Evolutionary conservation across 164 flowering plant genomes (phyloP), one percentile per base, ranked within the genome.

Genomic region (Brasenia schreberi): DNA sequence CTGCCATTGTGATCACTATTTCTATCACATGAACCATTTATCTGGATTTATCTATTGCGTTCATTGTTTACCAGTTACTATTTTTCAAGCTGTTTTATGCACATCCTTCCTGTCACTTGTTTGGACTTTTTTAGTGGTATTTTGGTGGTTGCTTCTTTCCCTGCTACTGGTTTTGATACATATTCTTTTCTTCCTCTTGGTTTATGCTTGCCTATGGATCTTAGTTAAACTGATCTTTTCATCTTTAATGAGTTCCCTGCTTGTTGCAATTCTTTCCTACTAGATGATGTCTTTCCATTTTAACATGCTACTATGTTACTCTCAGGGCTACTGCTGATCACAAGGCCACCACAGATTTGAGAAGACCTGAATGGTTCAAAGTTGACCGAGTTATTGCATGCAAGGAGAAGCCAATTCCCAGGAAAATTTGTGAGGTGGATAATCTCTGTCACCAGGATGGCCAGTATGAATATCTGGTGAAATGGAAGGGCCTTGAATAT

Each of bases 401-500:
- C 27, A 19, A 61, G 61, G 39, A 39, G 68, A 66, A 52, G 62
- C 16, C 16, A 49, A 19, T 19, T 66, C 18, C 42, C 23, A n/a
- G 18, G 10, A 17, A 65, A 18, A 9, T 65, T 43, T 65, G 66
- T 65, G 43, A 66, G 17, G 27, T 58, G 5, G 42, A 0, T 16
- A 58, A 66, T 39, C 56, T 66, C 19, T 19, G 43, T 53, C 43
- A 66, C 18, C 62, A 60, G 16, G 19, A 17, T 39, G 42, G 43
- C 7, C 39, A 66, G 39, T 39, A 43, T 56, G 62, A 66, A 66
- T 66, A 49, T 66, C 62, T 66, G 9, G 68, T 66, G 45, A 66
- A 66, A 58, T 66, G 68, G 68, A 66, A n/a, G 68, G 68, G 68
- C 11, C 62, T 66, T 53, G 68, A 66, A 49, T 66, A 66, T 18